A percentile compares a stretch with the other conserved stretches of the same genome.
Evolutionary conservation across 495 filamentous ascomycete species (phyloP).

Genomic region (Thermochaetoides thermophila): DNA sequence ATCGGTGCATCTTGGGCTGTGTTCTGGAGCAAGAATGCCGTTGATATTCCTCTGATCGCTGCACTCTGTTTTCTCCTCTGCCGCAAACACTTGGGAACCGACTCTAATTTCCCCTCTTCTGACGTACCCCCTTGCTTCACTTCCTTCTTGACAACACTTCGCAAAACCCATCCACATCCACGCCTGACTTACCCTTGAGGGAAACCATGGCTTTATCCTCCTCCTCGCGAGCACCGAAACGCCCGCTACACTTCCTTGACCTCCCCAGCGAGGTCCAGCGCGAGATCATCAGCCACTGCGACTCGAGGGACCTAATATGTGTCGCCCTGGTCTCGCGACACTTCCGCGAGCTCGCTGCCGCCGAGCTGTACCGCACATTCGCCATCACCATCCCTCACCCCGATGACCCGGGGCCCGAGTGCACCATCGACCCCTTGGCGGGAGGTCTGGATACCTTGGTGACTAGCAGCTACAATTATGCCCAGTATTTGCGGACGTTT

Average conservation of each 20-base stretch:
- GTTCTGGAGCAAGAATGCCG: no score
- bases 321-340: conserved; percentile 39
- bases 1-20: no score
- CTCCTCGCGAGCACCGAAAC: no score
- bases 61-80: no score
- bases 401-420: conserved; percentile 30
- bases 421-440: conserved; percentile 35
- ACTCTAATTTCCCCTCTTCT: no score
- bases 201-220: no score
- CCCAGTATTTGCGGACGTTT: conserved; percentile 35
- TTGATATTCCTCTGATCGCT: no score
- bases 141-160: no score
- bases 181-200: no score
- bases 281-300: conserved; percentile 34
- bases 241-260: conserved; percentile 20
- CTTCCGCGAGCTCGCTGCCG: conserved; percentile 40
- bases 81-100: no score
- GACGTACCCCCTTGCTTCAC: no score
- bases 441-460: conserved; percentile 43
- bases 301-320: conserved; percentile 32
- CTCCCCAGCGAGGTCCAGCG: conserved; percentile 37
- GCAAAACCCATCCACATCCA: no score
- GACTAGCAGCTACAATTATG: conserved; percentile 46
- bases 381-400: conserved; percentile 42
- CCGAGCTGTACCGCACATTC: conserved; percentile 43